Conservation (phyloP, 2,329 filamentous ascomycete species). For the Polychaeton citri region DNA sequence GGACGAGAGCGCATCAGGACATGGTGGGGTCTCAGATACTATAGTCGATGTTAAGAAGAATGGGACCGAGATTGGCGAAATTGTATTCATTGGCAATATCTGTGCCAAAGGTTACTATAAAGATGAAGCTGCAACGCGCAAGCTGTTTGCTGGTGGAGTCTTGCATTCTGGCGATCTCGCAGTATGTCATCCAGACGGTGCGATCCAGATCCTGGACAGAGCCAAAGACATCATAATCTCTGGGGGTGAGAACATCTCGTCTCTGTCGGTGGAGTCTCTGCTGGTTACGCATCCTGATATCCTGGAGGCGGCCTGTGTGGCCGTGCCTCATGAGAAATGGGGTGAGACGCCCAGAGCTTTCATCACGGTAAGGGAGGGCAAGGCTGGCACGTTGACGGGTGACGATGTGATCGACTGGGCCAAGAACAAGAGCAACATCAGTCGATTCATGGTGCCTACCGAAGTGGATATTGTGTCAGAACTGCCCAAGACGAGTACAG, state of each 20-base stretch:
- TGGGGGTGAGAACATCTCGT: constrained; percentile 93
- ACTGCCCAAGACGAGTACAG: constrained; percentile 91
- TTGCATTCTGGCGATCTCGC: constrained; percentile 85
- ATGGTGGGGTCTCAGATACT: constrained; percentile 32
- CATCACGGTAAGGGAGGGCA: constrained; percentile 64
- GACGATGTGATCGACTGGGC: constrained; percentile 77
- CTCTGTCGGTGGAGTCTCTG: constrained; percentile 81
- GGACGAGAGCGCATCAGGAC: constrained; percentile 24
- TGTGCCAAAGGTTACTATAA: constrained; percentile 88
- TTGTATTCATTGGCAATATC: constrained; percentile 83
- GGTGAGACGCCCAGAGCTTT: constrained; percentile 94
- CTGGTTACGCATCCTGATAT: constrained; percentile 78
- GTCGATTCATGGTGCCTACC: constrained; percentile 72
- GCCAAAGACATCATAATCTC: constrained; percentile 98
- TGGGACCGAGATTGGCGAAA: constrained; percentile 66
- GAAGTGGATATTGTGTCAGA: constrained; percentile 70
- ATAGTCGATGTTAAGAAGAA: constrained; percentile 56
- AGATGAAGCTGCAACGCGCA: constrained; percentile 69
- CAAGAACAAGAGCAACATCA: constrained; percentile 64
- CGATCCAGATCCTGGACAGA: constrained; percentile 81
- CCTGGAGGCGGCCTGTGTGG: constrained; percentile 82
- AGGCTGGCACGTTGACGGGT: constrained; percentile 36
- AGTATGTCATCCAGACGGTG: constrained; percentile 83
- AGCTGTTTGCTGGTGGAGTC: constrained; percentile 76
- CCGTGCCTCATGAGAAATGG: constrained; percentile 79